These are phyloP conservation scores for Globisporangium apiculatum DNA, from an alignment of 352 stramenopile genomes.

Conservation along the genomic window DNA sequence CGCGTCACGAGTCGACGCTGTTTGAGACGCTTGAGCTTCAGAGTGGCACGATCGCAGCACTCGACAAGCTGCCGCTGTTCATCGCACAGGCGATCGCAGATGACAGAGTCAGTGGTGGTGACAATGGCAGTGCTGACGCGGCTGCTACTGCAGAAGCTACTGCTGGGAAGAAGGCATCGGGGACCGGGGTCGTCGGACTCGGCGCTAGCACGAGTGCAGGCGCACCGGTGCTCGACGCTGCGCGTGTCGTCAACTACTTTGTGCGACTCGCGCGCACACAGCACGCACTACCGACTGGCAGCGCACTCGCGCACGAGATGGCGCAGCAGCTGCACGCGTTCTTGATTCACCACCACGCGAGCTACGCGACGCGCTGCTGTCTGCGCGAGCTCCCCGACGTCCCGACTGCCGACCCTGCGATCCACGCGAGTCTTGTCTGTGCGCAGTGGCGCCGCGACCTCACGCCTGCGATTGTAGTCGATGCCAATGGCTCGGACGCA, in stretches of 20 bases:
- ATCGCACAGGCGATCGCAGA: slow-evolving; percentile 22
- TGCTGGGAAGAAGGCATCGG: slow-evolving; percentile 2
- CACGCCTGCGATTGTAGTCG: slow-evolving; percentile 29
- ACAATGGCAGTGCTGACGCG: no score
- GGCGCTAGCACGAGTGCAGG: no score
- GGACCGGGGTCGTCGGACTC: no score
- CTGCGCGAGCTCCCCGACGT: slow-evolving; percentile 35
- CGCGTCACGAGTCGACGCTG: slow-evolving; percentile 33
- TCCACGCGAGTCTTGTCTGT: slow-evolving; percentile 48
- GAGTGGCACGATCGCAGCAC: slow-evolving; percentile 22
- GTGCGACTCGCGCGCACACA: slow-evolving; percentile 40
- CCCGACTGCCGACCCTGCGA: slow-evolving; percentile 43
- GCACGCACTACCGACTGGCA: slow-evolving; percentile 29
- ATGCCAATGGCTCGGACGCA: neutral
- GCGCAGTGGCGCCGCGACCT: slow-evolving; percentile 50
- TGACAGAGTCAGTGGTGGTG: neutral
- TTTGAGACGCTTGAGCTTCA: slow-evolving; percentile 66
- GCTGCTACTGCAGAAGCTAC: neutral
- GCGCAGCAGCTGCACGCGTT: slow-evolving; percentile 44
- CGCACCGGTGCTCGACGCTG: slow-evolving; percentile 13
- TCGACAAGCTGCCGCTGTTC: slow-evolving; percentile 44
- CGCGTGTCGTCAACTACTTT: slow-evolving; percentile 55
- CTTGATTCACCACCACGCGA: slow-evolving; percentile 47
- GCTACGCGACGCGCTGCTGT: slow-evolving; percentile 48
- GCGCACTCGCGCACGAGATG: slow-evolving; percentile 24